Evolutionary conservation across 2,329 filamentous ascomycete genomes (phyloP), one percentile per base, ranked within the genome.

Genomic region (Pseudocercospora ulei): DNA sequence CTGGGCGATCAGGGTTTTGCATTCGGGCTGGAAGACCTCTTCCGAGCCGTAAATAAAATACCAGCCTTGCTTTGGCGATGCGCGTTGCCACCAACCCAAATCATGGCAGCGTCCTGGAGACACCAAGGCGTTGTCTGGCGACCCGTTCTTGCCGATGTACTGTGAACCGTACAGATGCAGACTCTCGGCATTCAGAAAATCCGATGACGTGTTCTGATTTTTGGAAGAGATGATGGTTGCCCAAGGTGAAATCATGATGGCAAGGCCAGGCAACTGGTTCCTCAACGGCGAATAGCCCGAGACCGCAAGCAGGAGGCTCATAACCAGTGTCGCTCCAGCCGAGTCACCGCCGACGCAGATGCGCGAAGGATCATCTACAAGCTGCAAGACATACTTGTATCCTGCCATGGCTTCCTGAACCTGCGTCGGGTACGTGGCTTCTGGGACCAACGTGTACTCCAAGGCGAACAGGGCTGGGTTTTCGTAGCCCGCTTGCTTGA

Each of bases 381-480:
- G 65, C 4, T 71, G 70, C 1, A 85, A 64, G 5, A 82, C 72
- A 52, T 85, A 76, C 46, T 75, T 72, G 60, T 88, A 90, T 1
- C 78, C 83, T 31, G 72, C 68, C 3, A 82, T 59, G 0, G 76
- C 73, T 62, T 92, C 74, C 28, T 80, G 68, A 7, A 87, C 63
- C 59, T 90, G 84, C 2, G 69, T 75, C 1, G 84, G 84, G 53
- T 82, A 88, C 7, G 69, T 70, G 8, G 72, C 70, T 49, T 86
- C 80, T 1, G 82, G 82, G 0, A 86, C 82, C 1, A 92, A 68
- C 0, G 79, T 84, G 57, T 90, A 90, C 43, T 90, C 82, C 3
- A 90, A 66, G 1, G 80, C 76, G 55, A 90, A 85, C 3, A 90
- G 71, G 13, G 81, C 80, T 0, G 84, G 84, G 54, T 87, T 90